Evolutionary conservation across 2,329 filamentous ascomycete species (phyloP).

Genomic region (Fusarium anguioides): DNA sequence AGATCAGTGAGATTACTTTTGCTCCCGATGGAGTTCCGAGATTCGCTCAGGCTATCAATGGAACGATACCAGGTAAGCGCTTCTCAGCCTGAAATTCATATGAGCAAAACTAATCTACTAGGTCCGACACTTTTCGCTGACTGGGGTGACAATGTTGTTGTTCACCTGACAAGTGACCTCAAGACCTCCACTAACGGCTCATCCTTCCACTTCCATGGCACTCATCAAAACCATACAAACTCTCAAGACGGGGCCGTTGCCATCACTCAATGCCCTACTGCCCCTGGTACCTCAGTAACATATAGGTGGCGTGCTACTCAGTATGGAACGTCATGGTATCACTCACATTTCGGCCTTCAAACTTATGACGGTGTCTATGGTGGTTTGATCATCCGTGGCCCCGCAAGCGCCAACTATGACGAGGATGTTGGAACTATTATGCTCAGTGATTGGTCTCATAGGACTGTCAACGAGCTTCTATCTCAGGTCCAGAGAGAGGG

Average conservation of each 20-base stretch:
- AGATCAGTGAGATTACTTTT: conserved; percentile 53
- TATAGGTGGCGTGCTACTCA: conserved; percentile 69
- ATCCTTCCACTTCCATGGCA: conserved; percentile 71
- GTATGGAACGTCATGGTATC: conserved; percentile 70
- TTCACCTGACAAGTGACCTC: conserved; percentile 65
- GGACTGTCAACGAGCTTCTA: conserved; percentile 53
- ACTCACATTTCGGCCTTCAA: conserved; percentile 67
- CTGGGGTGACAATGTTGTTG: conserved; percentile 60
- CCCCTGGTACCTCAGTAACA: conserved; percentile 63
- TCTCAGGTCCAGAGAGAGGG: conserved; percentile 27
- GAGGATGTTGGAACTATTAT: conserved; percentile 70
- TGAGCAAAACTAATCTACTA: conserved; percentile 3
- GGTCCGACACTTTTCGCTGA: conserved; percentile 66
- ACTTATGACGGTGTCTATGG: conserved; percentile 68
- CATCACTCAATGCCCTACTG: conserved; percentile 62
- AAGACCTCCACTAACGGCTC: conserved; percentile 63
- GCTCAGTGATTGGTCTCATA: conserved; percentile 69
- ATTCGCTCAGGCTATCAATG: conserved; percentile 63
- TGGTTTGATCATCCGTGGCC: conserved; percentile 70
- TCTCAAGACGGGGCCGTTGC: conserved; percentile 66
- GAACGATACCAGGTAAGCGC: conserved; percentile 62
- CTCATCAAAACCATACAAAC: conserved; percentile 66
- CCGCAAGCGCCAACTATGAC: conserved; percentile 69
- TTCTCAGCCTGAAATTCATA: no score
- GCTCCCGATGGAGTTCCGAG: conserved; percentile 60